Conservation (phyloP, 768 basidiomycete genomes). For the Candolleomyces efflorescens region DNA sequence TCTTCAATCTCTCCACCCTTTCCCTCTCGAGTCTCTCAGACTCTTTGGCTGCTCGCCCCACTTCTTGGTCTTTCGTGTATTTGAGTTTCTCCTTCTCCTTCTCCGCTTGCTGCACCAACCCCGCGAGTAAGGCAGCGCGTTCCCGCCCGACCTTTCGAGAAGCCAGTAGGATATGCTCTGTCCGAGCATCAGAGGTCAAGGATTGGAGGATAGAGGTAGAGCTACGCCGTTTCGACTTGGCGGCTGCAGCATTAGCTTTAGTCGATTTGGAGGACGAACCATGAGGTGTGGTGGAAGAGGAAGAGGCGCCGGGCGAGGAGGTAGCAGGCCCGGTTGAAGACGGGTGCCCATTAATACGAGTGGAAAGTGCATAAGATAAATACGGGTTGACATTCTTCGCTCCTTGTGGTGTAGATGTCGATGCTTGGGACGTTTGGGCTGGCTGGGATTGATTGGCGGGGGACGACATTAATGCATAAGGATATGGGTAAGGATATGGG, state of each 20-base stretch:
- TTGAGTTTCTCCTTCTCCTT: constrained; percentile 29
- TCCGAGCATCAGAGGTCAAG: constrained; percentile 57
- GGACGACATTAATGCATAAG: no score
- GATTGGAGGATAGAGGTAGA: neutral
- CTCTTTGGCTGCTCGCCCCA: constrained; percentile 19
- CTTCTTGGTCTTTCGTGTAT: constrained; percentile 25
- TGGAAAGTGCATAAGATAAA: neutral
- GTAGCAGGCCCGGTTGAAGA: neutral
- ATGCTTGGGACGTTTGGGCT: neutral
- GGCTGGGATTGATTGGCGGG: no score
- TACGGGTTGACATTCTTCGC: constrained; percentile 3
- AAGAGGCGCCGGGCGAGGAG: neutral
- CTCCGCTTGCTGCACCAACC: constrained; percentile 36
- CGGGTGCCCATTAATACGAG: neutral
- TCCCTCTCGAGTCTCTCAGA: constrained; percentile 26
- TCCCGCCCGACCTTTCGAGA: constrained; percentile 65
- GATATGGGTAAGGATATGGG: no score
- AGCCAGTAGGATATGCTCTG: constrained; percentile 68
- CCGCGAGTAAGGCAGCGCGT: constrained; percentile 53
- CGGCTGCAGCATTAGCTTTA: neutral
- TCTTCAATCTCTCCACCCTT: constrained; percentile 21
- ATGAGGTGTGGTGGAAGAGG: neutral
- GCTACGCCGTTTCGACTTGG: constrained; percentile 1
- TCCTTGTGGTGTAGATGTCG: neutral
- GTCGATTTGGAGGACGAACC: constrained; percentile 9